phyloP scores from a whole-genome alignment of 148 eudicot species.

The Chenopodium quinoa region DNA sequence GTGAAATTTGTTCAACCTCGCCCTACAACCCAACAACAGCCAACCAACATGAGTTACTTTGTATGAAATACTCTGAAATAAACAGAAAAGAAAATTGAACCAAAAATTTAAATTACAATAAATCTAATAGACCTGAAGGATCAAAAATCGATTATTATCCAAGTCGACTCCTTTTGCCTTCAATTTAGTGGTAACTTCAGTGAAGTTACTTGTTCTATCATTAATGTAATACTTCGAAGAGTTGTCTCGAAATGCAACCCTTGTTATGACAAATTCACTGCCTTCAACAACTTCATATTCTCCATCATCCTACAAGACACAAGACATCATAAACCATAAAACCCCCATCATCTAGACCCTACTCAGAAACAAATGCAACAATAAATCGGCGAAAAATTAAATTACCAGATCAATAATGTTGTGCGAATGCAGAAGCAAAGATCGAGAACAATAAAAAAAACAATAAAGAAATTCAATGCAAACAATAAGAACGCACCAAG shows the following conservation, averaged over 20 bases:
- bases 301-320: constrained; percentile 61
- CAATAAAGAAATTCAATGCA: no score
- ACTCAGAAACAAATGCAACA: background rate
- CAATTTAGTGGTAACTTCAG: constrained; percentile 83
- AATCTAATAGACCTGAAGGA: constrained; percentile 68
- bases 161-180: constrained; percentile 97
- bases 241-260: constrained; percentile 86
- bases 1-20: constrained; percentile 87
- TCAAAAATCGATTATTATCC: constrained; percentile 95
- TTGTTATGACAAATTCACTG: constrained; percentile 79
- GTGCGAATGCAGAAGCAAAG: no score
- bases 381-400: background rate
- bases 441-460: no score
- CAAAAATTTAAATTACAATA: background rate
- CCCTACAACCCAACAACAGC: constrained; percentile 48
- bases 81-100: no score
- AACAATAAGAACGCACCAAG: no score
- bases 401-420: constrained; percentile 58
- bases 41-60: background rate
- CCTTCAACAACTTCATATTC: constrained; percentile 84
- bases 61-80: background rate
- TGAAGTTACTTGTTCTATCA: constrained; percentile 67
- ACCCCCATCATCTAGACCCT: background rate
- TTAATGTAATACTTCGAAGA: constrained; percentile 88
- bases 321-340: background rate